Evolutionary conservation across 2,329 filamentous ascomycete genomes (phyloP).

Genomic region (Didymella exigua): DNA sequence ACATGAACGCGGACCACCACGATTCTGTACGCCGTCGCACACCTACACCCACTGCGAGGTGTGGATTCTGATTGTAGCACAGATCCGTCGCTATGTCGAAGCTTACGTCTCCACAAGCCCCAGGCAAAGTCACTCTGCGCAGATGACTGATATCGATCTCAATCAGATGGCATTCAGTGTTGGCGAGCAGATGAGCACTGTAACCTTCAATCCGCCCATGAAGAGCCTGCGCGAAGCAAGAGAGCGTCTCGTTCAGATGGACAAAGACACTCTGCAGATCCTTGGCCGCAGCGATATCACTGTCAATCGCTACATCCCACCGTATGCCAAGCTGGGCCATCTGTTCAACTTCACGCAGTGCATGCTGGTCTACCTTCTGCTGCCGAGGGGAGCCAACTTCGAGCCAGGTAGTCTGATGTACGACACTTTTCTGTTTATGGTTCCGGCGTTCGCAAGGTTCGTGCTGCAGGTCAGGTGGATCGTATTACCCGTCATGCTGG

Average conservation of each 20-base stretch:
- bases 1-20: conserved; percentile 87
- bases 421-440: conserved; percentile 52
- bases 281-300: conserved; percentile 66
- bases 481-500: conserved; percentile 65
- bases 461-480: conserved; percentile 65
- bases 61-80: not conserved
- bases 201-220: conserved; percentile 75
- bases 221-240: conserved; percentile 70
- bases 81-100: conserved; percentile 75
- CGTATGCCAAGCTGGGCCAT: conserved; percentile 55
- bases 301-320: conserved; percentile 59
- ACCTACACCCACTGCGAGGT: not conserved
- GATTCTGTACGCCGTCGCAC: conserved; percentile 58
- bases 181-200: conserved; percentile 54
- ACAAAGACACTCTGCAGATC: conserved; percentile 61
- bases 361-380: conserved; percentile 36
- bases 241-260: conserved; percentile 74
- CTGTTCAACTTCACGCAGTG: conserved; percentile 59
- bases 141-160: conserved; percentile 70
- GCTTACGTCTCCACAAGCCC: conserved; percentile 68
- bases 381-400: conserved; percentile 40
- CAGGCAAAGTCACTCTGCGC: conserved; percentile 61
- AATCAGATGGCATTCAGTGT: conserved; percentile 65
- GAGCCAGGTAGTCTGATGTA: conserved; percentile 42
- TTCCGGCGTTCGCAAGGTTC: conserved; percentile 63